Base-by-base conservation (phyloP, 2,329 filamentous ascomycete species). In the Colletotrichum chrysophilum region DNA sequence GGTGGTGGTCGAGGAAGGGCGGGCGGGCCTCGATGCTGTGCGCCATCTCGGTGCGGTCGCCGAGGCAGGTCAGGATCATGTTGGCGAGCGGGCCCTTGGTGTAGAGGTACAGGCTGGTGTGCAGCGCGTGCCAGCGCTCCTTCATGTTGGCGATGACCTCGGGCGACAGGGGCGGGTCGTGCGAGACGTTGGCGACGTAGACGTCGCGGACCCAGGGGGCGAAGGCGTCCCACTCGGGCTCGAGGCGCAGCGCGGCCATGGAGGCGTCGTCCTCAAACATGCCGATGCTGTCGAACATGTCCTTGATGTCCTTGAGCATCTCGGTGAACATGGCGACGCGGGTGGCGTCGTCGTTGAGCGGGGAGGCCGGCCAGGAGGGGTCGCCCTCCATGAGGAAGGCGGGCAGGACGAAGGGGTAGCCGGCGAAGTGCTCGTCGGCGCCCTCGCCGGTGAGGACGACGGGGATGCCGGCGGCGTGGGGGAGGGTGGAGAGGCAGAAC, bases 361-460 rank as follows among this genome's bases (percentile, higher is more conserved):
- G 61, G 58, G 80, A 79, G 1, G 82, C 77, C 1, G 81, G 79
- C 80, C 81, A 82, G n/a, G 85, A 77, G 9, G 65, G 66, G 77
- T 91, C 90, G 2, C 85, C 78, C 77, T 91, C 89, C 13, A 85
- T 84, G 3, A 92, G 83, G 68, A 85, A 86, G 68, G 91, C 89
- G 1, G 85, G 81, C 1, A 85, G 78, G 70, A 88, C 88, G 62
- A 84, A 81, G 0, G 84, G 81, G 76, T 91, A 92, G 34, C 90
- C 90, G 3, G 83, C 86, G 78, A 91, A 91, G 66, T 87, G 84
- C 81, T 91, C 90, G 76, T 91, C 90, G 10, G 88, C 81, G 6
- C 88, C 89, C 78, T 90, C 88, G 26, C 86, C 86, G 0, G 89
- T 90, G 5, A 92, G 81, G 4, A 92, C 86, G 6, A 91, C 89